Conservation (phyloP, 495 filamentous ascomycete genomes). For the Sordaria brevicollis region DNA sequence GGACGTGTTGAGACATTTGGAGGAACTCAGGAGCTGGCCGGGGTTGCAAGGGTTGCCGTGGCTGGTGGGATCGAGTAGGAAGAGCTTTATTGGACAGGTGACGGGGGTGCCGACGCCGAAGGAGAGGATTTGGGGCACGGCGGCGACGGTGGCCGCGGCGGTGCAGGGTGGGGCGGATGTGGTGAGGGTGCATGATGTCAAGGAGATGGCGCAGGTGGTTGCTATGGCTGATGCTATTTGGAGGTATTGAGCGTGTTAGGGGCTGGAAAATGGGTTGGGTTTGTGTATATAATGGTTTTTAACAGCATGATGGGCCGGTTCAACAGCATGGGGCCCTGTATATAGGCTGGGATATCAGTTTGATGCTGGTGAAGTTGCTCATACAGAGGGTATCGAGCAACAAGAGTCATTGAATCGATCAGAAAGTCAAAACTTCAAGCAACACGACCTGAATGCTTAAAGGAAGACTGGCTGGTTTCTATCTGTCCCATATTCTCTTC, state of each 20-base stretch:
- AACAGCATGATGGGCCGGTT: not conserved
- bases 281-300: not conserved
- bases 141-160: slow-evolving; percentile 76
- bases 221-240: slow-evolving; percentile 90
- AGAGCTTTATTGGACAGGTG: slow-evolving; percentile 76
- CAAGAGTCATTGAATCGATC: too few relatives aligned
- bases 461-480: not conserved
- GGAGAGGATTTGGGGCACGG: slow-evolving; percentile 74
- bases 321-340: not conserved
- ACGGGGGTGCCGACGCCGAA: slow-evolving; percentile 54
- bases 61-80: slow-evolving; percentile 83
- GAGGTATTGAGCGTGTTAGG: slow-evolving; percentile 29
- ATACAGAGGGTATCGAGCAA: too few relatives aligned
- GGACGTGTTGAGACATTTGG: slow-evolving; percentile 59
- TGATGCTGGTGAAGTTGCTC: not conserved
- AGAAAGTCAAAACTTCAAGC: not conserved
- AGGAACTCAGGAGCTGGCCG: slow-evolving; percentile 48
- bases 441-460: not conserved
- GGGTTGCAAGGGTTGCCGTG: slow-evolving; percentile 70
- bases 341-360: not conserved
- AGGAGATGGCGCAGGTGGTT: slow-evolving; percentile 78
- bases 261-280: not conserved
- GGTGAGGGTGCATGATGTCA: slow-evolving; percentile 87
- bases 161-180: slow-evolving; percentile 91
- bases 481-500: not conserved